phyloP scores from a whole-genome alignment of 2,329 filamentous ascomycete species.

The Decorospora gaudefroyi region DNA sequence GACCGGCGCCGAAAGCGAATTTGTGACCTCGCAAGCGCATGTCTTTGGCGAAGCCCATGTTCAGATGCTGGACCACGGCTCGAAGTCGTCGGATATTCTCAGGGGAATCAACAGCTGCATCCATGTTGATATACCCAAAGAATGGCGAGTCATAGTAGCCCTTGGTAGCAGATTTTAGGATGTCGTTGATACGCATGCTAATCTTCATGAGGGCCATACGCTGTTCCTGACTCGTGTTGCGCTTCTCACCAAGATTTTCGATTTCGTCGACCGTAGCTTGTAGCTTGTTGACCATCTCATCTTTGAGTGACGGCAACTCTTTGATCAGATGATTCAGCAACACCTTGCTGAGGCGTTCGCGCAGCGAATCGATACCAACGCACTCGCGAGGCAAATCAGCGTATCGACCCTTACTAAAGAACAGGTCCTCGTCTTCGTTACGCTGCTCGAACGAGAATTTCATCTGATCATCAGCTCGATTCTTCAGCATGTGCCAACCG shows the following conservation, averaged over 20 bases:
- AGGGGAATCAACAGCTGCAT: constrained; percentile 21
- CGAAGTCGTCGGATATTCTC: constrained; percentile 55
- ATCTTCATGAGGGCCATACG: constrained; percentile 54
- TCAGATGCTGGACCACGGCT: constrained; percentile 59
- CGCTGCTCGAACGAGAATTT: constrained; percentile 48
- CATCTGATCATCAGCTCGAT: constrained; percentile 49
- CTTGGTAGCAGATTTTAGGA: constrained; percentile 55
- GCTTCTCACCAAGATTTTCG: constrained; percentile 55
- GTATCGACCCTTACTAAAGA: constrained; percentile 44
- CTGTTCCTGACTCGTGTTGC: constrained; percentile 56
- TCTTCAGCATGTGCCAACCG: constrained; percentile 62
- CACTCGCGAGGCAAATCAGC: constrained; percentile 28
- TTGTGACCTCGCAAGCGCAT: constrained; percentile 53
- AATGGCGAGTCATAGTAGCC: constrained; percentile 59
- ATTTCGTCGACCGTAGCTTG: constrained; percentile 42
- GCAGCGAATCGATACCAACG: constrained; percentile 57
- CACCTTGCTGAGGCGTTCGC: constrained; percentile 57
- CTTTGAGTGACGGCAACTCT: constrained; percentile 44
- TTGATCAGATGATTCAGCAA: constrained; percentile 48
- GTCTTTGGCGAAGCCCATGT: constrained; percentile 53
- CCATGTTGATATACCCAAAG: constrained; percentile 48
- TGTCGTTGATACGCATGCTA: constrained; percentile 51
- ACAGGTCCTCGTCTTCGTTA: constrained; percentile 44
- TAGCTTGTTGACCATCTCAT: constrained; percentile 40
- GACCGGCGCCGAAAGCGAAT: constrained; percentile 36